These are phyloP conservation scores for Zygoascus hellenicus DNA, from an alignment of 1,139 yeast species.

Conservation along the genomic window DNA sequence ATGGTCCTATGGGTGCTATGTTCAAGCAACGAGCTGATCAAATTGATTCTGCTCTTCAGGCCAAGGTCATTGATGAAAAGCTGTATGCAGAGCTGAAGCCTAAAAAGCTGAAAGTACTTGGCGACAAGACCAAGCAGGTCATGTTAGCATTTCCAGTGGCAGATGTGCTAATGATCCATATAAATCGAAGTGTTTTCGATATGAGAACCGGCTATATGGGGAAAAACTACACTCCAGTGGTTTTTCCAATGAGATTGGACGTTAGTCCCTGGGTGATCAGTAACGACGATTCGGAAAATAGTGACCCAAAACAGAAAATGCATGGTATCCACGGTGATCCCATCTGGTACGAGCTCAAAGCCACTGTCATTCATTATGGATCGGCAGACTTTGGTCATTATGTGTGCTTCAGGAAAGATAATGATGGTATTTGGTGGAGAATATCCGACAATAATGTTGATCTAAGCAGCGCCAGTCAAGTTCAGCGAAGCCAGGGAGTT, in stretches of 20 bases:
- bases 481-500: constrained; percentile 74
- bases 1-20: constrained; percentile 26
- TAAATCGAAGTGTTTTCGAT: constrained; percentile 89
- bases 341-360: constrained; percentile 55
- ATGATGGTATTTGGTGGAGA: constrained; percentile 89
- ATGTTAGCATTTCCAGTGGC: constrained; percentile 71
- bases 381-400: constrained; percentile 95
- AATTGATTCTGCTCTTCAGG: constrained; percentile 52
- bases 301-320: constrained; percentile 75
- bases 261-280: constrained; percentile 65
- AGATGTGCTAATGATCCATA: constrained; percentile 74
- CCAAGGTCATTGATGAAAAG: constrained; percentile 73
- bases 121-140: constrained; percentile 78
- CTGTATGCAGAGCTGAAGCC: constrained; percentile 69
- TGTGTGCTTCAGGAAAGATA: constrained; percentile 68
- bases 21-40: constrained; percentile 49
- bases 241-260: constrained; percentile 63
- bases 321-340: constrained; percentile 21
- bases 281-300: constrained; percentile 50
- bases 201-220: constrained; percentile 76
- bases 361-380: constrained; percentile 88
- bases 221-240: constrained; percentile 77
- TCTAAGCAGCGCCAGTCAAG: constrained; percentile 73
- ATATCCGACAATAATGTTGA: constrained; percentile 85
- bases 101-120: constrained; percentile 66